phyloP scores from a whole-genome alignment of 228 moss, liverwort and hornwort genomes.

The Sphagnum magellanicum region DNA sequence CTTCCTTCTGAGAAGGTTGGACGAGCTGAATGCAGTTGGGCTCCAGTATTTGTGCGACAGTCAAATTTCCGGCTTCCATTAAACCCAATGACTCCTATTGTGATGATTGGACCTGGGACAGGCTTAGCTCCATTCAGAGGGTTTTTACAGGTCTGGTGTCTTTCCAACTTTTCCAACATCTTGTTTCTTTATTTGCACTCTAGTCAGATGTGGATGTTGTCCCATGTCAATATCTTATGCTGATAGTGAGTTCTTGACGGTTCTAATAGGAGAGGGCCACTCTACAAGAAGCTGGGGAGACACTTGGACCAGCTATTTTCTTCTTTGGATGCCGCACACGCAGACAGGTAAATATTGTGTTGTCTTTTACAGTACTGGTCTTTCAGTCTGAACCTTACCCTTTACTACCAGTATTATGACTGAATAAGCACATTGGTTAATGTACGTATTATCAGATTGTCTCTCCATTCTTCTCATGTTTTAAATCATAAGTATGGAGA shows the following conservation, averaged over 20 bases:
- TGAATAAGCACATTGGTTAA: no score
- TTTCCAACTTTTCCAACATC: background rate
- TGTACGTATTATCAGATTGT: no score
- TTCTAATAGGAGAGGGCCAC: conserved; percentile 53
- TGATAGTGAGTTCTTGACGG: background rate
- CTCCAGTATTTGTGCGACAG: conserved; percentile 76
- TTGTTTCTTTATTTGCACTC: background rate
- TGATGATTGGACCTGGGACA: conserved; percentile 90
- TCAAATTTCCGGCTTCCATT: conserved; percentile 74
- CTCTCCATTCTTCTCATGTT: no score
- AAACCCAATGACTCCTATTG: conserved; percentile 46
- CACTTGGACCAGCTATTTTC: conserved; percentile 59
- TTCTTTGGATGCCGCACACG: conserved; percentile 87
- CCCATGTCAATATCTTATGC: background rate
- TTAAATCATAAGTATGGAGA: no score
- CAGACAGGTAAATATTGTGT: conserved; percentile 19
- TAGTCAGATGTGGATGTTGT: background rate
- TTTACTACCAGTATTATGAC: no score
- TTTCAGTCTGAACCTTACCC: no score
- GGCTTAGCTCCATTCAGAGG: conserved; percentile 88
- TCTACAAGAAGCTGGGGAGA: conserved; percentile 30
- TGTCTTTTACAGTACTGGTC: no score
- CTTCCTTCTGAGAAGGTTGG: conserved; percentile 15
- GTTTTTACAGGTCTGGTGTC: conserved; percentile 53
- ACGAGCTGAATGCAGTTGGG: conserved; percentile 33